Evolutionary conservation across 306 rosid genomes (phyloP).

Genomic region (Begonia peltatifolia): DNA sequence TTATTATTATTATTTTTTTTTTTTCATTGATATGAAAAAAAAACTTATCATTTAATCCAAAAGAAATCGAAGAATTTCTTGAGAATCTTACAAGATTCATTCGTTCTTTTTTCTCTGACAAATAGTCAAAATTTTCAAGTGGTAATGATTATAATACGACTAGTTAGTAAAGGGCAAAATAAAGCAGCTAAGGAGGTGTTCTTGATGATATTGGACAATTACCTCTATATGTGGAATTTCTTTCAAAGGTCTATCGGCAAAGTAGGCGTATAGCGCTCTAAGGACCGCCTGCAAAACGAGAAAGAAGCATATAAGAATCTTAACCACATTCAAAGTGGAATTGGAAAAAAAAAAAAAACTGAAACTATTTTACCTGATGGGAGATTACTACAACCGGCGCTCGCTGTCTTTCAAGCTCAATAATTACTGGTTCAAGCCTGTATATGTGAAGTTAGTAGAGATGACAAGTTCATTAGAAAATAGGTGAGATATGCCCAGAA

Average conservation of each 20-base stretch:
- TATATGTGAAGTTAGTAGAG: conserved; percentile 4
- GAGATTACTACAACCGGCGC: conserved; percentile 97
- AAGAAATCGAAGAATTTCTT: no score
- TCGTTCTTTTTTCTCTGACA: no score
- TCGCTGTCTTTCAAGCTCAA: conserved; percentile 94
- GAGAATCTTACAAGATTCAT: no score
- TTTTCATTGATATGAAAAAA: no score
- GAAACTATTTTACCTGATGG: conserved; percentile 55
- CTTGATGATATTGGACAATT: not conserved
- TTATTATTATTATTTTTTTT: no score
- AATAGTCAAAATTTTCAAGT: no score
- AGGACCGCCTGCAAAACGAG: conserved; percentile 66
- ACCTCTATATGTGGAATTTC: conserved; percentile 98
- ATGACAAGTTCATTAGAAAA: not conserved
- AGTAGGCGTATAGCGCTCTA: conserved; percentile 93
- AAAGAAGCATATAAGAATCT: conserved; percentile 7
- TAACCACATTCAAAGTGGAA: conserved; percentile 5
- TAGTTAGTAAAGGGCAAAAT: no score
- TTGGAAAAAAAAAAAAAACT: not conserved
- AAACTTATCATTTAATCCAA: no score
- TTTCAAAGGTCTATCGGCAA: conserved; percentile 90
- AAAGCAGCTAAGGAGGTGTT: no score
- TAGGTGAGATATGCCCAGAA: not conserved
- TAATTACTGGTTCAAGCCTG: conserved; percentile 98
- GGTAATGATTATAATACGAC: no score